phyloP scores from a whole-genome alignment of 2,329 filamentous ascomycete species.

The Fusarium pseudoanthophilum region DNA sequence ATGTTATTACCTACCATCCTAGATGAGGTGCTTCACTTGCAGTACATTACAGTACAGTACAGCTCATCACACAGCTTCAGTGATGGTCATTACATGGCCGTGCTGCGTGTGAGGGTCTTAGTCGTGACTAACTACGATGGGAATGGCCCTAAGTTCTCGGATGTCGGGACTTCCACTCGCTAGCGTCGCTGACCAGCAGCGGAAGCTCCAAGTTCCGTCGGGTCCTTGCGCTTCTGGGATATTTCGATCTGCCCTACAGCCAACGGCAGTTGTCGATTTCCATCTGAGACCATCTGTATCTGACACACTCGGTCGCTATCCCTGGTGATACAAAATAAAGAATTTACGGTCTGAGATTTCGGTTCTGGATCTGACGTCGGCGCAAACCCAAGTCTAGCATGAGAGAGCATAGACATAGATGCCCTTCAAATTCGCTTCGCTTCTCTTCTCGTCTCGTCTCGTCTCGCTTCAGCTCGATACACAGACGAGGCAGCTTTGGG shows the following conservation, averaged over 20 bases:
- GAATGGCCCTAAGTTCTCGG: constrained; percentile 38
- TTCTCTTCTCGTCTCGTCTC: not conserved
- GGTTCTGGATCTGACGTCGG: not conserved
- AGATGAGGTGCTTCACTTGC: not conserved
- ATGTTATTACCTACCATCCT: not conserved
- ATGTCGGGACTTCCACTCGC: constrained; percentile 39
- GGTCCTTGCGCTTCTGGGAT: constrained; percentile 21
- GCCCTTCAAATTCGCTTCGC: not conserved
- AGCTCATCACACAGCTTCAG: not conserved
- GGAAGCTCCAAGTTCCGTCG: constrained; percentile 39
- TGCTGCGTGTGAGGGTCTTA: not conserved
- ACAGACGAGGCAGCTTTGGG: constrained; percentile 20
- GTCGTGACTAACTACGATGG: not conserved
- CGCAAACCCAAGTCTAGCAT: constrained; percentile 9
- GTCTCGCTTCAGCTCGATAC: constrained; percentile 8
- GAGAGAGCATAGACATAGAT: not conserved
- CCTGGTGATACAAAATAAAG: not conserved
- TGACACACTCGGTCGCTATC: constrained; percentile 5
- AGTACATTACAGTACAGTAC: not conserved
- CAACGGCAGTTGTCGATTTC: constrained; percentile 30
- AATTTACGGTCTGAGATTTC: not conserved
- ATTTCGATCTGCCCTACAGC: constrained; percentile 19
- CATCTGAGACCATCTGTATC: constrained; percentile 10
- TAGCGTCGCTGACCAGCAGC: constrained; percentile 39
- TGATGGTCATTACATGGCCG: not conserved